Base-by-base conservation (phyloP, 768 basidiomycete genomes). In the Leccinum olivaceopallidum region DNA sequence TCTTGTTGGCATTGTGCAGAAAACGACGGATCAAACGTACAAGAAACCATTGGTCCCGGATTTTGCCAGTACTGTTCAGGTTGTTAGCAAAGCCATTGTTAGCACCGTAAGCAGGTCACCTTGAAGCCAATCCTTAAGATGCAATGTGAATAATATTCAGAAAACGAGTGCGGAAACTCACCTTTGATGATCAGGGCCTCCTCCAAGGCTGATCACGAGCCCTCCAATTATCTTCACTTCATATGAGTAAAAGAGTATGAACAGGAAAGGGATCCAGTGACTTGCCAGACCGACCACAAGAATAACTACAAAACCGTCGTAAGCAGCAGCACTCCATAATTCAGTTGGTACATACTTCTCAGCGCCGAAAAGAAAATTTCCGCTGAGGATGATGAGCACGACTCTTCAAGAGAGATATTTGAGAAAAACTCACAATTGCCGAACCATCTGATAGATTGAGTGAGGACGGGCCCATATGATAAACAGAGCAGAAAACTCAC, bases 151-250 rank as follows among this genome's bases (percentile, higher is more conserved):
- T 24, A 37, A 13, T 14, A 48, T 34, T 65, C 69, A n/a, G 58
- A 68, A 69, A 77, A 79, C 14, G 5, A 18, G 36, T 6, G 77
- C 75, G 34, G 78, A 65, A n/a, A 30, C 69, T 42, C 28, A 69
- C 68, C 77, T 75, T 28, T 79, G 71, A 65, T 81, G 78, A 66
- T 78, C 65, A 22, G 85, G 86, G 4, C 83, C 86, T 49, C 83
- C 85, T 56, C 86, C 86, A n/a, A 83, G 77, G 63, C 81, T 81
- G 64, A 86, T 75, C 59, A 84, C 77, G 60, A 87, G 79, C 56
- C 79, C 79, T 39, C 66, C 68, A 16, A 80, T 65, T 61, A 80
- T 75, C 69, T 69, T 54, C 30, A 18, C 37, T 8, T 26, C 4
- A 8, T 1, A 39, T 65, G 14, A 67, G n/a, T 26, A 47, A 49